A percentile compares a stretch with the other conserved stretches of the same genome.
Evolutionary conservation across 1,284 basidiomycete species (phyloP).

Genomic region (Chalciporus sp.): DNA sequence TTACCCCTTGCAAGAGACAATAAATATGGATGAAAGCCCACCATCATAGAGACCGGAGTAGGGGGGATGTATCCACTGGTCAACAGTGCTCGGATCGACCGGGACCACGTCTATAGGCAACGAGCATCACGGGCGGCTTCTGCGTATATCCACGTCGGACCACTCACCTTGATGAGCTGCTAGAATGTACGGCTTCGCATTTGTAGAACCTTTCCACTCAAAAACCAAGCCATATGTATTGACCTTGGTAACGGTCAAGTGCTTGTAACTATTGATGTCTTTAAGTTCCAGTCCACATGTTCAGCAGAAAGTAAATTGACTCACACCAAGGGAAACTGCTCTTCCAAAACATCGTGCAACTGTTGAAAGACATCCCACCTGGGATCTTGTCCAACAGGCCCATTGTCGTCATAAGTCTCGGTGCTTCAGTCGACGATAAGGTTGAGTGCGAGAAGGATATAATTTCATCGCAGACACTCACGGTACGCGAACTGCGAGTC

Average conservation of each 20-base stretch:
- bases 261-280: slow-evolving; percentile 37
- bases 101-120: slow-evolving; percentile 61
- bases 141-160: too few species aligned
- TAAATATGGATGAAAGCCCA: slow-evolving; percentile 10
- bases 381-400: slow-evolving; percentile 48
- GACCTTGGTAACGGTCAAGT: slow-evolving; percentile 59
- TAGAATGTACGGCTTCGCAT: slow-evolving; percentile 67
- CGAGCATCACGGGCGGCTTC: too few species aligned
- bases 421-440: slow-evolving; percentile 14
- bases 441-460: not conserved
- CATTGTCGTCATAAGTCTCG: slow-evolving; percentile 40
- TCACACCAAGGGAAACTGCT: slow-evolving; percentile 52
- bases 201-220: slow-evolving; percentile 62
- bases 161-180: slow-evolving; percentile 65
- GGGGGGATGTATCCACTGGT: slow-evolving; percentile 62
- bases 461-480: not conserved
- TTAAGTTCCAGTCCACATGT: slow-evolving; percentile 30
- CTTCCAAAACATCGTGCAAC: slow-evolving; percentile 51
- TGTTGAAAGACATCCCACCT: slow-evolving; percentile 53
- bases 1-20: not conserved
- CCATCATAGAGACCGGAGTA: slow-evolving; percentile 70
- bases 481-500: slow-evolving; percentile 20
- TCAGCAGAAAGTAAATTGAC: not conserved
- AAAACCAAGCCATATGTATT: slow-evolving; percentile 70
- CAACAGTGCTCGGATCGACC: slow-evolving; percentile 55